A percentile compares a stretch with the other conserved stretches of the same genome.
Conservation (phyloP, 768 basidiomycete genomes). For the Erythrobasidium yunnanense region DNA sequence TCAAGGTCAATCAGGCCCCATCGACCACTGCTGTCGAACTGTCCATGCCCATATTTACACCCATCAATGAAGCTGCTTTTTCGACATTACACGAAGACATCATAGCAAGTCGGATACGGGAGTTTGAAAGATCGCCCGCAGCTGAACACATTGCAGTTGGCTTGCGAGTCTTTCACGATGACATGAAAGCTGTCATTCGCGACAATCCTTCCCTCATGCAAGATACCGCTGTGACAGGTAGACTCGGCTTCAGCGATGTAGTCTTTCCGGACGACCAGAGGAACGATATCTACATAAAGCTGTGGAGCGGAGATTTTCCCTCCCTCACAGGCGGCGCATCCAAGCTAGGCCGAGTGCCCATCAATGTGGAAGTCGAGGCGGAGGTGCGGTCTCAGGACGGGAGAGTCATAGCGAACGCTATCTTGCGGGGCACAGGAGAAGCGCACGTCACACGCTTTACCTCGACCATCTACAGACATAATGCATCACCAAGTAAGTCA, state of each 20-base stretch:
- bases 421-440: slow-evolving; percentile 78
- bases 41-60: slow-evolving; percentile 75
- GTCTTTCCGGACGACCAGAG: slow-evolving; percentile 85
- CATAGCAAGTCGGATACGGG: slow-evolving; percentile 62
- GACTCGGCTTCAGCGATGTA: slow-evolving; percentile 89
- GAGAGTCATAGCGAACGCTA: slow-evolving; percentile 54
- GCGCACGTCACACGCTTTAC: slow-evolving; percentile 66
- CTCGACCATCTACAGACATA: slow-evolving; percentile 81
- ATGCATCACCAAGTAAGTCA: slow-evolving; percentile 54
- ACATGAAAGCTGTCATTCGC: slow-evolving; percentile 57
- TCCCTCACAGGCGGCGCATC: slow-evolving; percentile 41
- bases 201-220: slow-evolving; percentile 75
- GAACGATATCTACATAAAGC: slow-evolving; percentile 89
- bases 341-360: slow-evolving; percentile 49
- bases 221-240: slow-evolving; percentile 67
- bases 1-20: neutral
- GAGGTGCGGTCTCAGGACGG: slow-evolving; percentile 73
- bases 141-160: slow-evolving; percentile 79
- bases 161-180: slow-evolving; percentile 77
- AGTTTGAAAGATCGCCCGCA: slow-evolving; percentile 72
- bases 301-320: slow-evolving; percentile 85
- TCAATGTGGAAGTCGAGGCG: slow-evolving; percentile 75
- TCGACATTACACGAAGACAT: slow-evolving; percentile 93
- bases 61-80: slow-evolving; percentile 70
- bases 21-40: slow-evolving; percentile 56